phyloP scores from a whole-genome alignment of 352 stramenopile species.

The Globisporangium perplexum region DNA sequence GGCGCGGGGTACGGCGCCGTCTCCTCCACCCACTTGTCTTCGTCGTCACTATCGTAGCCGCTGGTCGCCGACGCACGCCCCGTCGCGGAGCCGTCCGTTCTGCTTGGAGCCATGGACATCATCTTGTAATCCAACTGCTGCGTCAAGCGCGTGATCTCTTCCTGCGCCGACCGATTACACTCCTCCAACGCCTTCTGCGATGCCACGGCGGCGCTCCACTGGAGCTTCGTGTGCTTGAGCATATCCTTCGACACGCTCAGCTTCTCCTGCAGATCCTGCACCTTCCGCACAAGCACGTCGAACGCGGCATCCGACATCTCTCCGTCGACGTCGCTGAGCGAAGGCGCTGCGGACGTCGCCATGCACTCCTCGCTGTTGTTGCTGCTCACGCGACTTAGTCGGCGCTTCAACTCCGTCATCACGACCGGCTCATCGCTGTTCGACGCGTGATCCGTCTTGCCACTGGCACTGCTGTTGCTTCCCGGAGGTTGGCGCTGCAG shows the following conservation, averaged over 20 bases:
- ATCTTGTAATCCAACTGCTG: constrained; percentile 46
- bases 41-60: constrained; percentile 19
- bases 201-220: constrained; percentile 54
- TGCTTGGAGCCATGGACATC: constrained; percentile 11
- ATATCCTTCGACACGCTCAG: constrained; percentile 43
- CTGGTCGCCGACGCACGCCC: neutral
- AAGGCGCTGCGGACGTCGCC: constrained; percentile 15
- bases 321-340: constrained; percentile 12
- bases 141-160: constrained; percentile 40
- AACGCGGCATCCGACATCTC: constrained; percentile 19
- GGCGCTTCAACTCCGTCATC: constrained; percentile 17
- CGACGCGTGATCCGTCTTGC: neutral
- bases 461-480: constrained; percentile 4
- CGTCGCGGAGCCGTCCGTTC: neutral
- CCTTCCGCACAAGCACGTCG: constrained; percentile 26
- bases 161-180: constrained; percentile 41
- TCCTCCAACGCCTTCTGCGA: constrained; percentile 60
- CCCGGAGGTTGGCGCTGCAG: neutral
- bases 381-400: constrained; percentile 26
- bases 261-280: constrained; percentile 42
- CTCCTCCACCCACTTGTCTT: constrained; percentile 51
- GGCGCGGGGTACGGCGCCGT: constrained; percentile 44
- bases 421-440: neutral
- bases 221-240: constrained; percentile 55
- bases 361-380: constrained; percentile 18